Percentiles rank a stretch among this genome's conserved stretches.
Evolutionary conservation across 495 filamentous ascomycete species (phyloP).

Genomic region (Penicillium lividum): DNA sequence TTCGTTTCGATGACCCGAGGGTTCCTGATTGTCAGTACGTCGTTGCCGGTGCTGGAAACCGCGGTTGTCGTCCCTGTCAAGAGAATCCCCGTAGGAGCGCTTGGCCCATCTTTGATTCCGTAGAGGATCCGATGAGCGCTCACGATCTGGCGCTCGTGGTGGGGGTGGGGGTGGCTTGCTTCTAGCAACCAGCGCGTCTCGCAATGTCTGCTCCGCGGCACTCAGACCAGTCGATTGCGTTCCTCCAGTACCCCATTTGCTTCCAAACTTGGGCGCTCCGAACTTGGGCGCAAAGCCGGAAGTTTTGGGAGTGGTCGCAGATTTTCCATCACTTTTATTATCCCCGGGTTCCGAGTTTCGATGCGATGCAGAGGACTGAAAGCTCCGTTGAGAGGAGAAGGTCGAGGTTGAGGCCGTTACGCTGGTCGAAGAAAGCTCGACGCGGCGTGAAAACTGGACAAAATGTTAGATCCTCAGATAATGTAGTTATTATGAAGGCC

Average conservation of each 20-base stretch:
- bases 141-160: slow-evolving; percentile 1
- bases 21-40: not conserved
- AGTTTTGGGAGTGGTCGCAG: slow-evolving; percentile 4
- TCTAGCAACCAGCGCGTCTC: slow-evolving; percentile 31
- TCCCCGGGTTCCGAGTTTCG: slow-evolving; percentile 24
- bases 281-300: slow-evolving; percentile 18
- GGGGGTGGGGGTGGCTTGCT: slow-evolving; percentile 10
- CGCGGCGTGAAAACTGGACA: slow-evolving; percentile 26
- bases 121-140: not conserved
- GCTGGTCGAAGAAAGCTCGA: slow-evolving; percentile 32
- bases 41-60: not conserved
- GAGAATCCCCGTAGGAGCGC: not conserved
- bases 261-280: slow-evolving; percentile 15
- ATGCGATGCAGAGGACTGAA: slow-evolving; percentile 30
- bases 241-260: slow-evolving; percentile 27
- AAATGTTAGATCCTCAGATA: not conserved
- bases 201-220: slow-evolving; percentile 37
- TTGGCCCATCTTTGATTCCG: not conserved
- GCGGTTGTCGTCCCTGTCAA: not conserved
- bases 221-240: slow-evolving; percentile 31
- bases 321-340: slow-evolving; percentile 12
- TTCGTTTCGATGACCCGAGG: not conserved
- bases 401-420: slow-evolving; percentile 23
- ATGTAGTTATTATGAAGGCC: not conserved
- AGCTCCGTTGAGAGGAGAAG: slow-evolving; percentile 27